These are phyloP conservation scores for Gamarada debralockiae DNA, from an alignment of 495 filamentous ascomycete species.

Conservation along the genomic window DNA sequence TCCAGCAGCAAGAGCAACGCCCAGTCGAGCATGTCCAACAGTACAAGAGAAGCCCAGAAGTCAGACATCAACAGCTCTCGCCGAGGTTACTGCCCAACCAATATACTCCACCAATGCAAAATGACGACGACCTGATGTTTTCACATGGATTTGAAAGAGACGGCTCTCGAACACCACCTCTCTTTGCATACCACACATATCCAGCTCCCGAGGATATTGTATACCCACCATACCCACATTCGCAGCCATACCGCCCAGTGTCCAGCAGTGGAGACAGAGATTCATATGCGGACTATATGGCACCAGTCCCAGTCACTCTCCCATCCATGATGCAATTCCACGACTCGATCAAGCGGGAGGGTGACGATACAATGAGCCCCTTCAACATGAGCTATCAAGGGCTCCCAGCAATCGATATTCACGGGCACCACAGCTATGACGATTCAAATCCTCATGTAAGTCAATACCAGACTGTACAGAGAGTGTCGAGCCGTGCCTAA, in stretches of 20 bases:
- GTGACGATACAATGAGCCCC: slow-evolving; percentile 49
- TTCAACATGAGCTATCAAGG: slow-evolving; percentile 73
- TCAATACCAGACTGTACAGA: slow-evolving; percentile 29
- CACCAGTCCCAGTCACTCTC: slow-evolving; percentile 57
- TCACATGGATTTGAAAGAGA: slow-evolving; percentile 44
- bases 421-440: slow-evolving; percentile 55
- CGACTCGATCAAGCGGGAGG: slow-evolving; percentile 58
- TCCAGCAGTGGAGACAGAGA: slow-evolving; percentile 56
- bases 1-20: slow-evolving; percentile 22
- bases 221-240: slow-evolving; percentile 58
- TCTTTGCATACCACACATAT: slow-evolving; percentile 67
- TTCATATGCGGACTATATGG: slow-evolving; percentile 56
- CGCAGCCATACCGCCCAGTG: slow-evolving; percentile 56
- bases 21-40: slow-evolving; percentile 5
- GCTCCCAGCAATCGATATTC: slow-evolving; percentile 72
- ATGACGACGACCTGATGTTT: slow-evolving; percentile 47
- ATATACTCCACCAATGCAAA: slow-evolving; percentile 57
- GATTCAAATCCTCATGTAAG: slow-evolving; percentile 67
- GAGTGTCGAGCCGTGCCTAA: slow-evolving; percentile 3
- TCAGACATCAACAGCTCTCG: slow-evolving; percentile 32
- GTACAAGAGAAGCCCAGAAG: slow-evolving; percentile 27
- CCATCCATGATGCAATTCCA: slow-evolving; percentile 63
- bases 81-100: slow-evolving; percentile 36
- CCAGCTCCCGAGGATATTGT: slow-evolving; percentile 65
- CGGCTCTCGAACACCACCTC: slow-evolving; percentile 68